phyloP scores from a whole-genome alignment of 2,329 filamentous ascomycete genomes.

The Penicillium olsonii region DNA sequence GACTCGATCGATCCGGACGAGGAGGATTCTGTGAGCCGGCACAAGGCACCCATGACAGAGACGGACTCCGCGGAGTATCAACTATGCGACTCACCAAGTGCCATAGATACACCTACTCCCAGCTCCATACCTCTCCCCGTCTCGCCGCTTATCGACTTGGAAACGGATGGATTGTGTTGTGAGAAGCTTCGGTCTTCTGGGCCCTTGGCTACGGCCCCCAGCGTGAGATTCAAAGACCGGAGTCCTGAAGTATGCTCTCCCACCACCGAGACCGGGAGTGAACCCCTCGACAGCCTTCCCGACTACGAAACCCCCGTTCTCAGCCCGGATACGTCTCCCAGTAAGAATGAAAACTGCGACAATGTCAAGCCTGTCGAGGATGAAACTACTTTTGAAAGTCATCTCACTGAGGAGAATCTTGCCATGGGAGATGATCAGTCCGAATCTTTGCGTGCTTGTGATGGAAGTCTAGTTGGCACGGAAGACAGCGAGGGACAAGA shows the following conservation, averaged over 20 bases:
- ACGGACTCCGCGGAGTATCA: not conserved
- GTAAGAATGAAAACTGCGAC: not conserved
- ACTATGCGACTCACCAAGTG: not conserved
- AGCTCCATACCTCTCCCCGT: slow-evolving; percentile 11
- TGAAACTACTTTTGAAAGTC: not conserved
- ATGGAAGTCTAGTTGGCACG: slow-evolving; percentile 13
- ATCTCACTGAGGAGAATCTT: slow-evolving; percentile 1
- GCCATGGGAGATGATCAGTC: slow-evolving; percentile 9
- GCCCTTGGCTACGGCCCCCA: slow-evolving; percentile 1
- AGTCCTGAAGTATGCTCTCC: not conserved
- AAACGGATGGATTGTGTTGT: not conserved
- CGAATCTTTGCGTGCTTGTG: slow-evolving; percentile 7
- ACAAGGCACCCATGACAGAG: not conserved
- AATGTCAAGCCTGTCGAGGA: not conserved
- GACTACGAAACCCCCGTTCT: not conserved
- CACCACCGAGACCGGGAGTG: not conserved
- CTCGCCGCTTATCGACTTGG: slow-evolving; percentile 9
- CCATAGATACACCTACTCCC: not conserved
- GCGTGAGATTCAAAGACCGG: not conserved
- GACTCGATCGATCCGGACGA: slow-evolving; percentile 28
- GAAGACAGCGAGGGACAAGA: not conserved
- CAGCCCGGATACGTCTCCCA: not conserved
- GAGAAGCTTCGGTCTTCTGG: slow-evolving; percentile 1
- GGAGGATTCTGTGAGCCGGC: slow-evolving; percentile 9
- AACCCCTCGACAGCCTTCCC: not conserved